Evolutionary conservation across 352 stramenopile genomes (phyloP).

Genomic region (Phytopythium ostracodes): DNA sequence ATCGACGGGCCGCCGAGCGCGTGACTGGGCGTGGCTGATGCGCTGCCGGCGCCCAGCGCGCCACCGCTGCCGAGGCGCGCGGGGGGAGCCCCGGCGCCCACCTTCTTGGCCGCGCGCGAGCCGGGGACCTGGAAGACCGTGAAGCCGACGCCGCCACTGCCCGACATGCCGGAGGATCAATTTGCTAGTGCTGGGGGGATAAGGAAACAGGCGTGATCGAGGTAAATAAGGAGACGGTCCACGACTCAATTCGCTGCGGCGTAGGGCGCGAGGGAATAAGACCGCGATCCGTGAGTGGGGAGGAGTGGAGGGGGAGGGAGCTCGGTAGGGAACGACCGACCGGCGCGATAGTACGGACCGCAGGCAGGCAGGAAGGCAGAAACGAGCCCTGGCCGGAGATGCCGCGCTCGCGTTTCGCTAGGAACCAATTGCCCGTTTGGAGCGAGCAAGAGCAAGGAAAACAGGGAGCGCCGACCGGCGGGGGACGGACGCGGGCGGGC

Average conservation of each 20-base stretch:
- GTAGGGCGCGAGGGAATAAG: too few species aligned
- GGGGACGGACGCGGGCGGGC: too few species aligned
- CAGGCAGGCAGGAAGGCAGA: too few species aligned
- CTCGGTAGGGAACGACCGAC: too few species aligned
- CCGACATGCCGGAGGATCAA: constrained; percentile 2
- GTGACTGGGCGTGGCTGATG: constrained; percentile 2
- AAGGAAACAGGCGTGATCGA: neutral
- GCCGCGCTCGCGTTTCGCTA: neutral
- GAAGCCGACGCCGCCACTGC: constrained; percentile 34
- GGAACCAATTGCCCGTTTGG: neutral
- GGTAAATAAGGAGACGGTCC: too few species aligned
- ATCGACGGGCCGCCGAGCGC: constrained; percentile 2
- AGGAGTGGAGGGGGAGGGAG: too few species aligned
- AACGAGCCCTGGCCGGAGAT: too few species aligned
- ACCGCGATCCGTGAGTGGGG: too few species aligned
- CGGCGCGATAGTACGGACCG: too few species aligned
- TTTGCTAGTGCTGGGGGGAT: neutral
- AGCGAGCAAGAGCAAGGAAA: too few species aligned
- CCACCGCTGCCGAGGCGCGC: constrained; percentile 3
- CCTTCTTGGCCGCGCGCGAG: constrained; percentile 25
- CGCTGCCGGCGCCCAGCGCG: constrained; percentile 16
- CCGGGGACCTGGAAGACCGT: constrained; percentile 66
- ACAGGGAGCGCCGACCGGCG: too few species aligned
- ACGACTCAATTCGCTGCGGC: too few species aligned
- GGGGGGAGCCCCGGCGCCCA: constrained; percentile 1